Percentiles rank a stretch among this genome's conserved stretches.
Evolutionary conservation across 441 rosid genomes (phyloP).

Genomic region (Melianthus villosus): DNA sequence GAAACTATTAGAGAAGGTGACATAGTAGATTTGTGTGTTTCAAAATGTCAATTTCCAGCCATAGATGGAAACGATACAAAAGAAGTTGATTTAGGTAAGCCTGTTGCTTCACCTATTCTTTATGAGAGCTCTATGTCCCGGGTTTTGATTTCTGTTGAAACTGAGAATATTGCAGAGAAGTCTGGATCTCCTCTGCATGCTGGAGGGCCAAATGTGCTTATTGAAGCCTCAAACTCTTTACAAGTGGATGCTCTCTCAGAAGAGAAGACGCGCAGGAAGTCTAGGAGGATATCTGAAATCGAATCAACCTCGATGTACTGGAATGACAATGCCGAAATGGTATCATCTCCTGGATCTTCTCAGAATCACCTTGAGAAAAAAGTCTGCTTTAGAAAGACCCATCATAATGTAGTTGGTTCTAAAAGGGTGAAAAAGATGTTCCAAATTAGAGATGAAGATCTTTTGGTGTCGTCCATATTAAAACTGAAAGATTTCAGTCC

Average conservation of each 20-base stretch:
- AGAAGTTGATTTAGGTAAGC: constrained; percentile 23
- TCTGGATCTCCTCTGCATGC: constrained; percentile 16
- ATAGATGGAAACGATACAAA: constrained; percentile 18
- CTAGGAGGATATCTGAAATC: constrained; percentile 55
- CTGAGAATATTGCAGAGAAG: constrained; percentile 20
- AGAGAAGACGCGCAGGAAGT: constrained; percentile 50
- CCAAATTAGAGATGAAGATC: constrained; percentile 48
- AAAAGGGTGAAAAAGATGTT: constrained; percentile 29
- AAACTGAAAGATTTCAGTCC: constrained; percentile 33
- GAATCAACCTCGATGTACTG: constrained; percentile 22
- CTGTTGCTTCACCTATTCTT: constrained; percentile 61
- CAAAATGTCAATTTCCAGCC: constrained; percentile 19
- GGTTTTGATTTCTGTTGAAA: constrained; percentile 27
- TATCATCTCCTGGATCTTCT: constrained; percentile 11
- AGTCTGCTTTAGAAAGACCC: constrained; percentile 23
- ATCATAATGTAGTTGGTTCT: constrained; percentile 15
- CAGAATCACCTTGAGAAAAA: constrained; percentile 15
- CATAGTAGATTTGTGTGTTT: constrained; percentile 17
- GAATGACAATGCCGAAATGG: constrained; percentile 13
- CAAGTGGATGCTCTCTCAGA: constrained; percentile 8
- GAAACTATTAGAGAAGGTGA: constrained; percentile 15
- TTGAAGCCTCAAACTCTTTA: not conserved
- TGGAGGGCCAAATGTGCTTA: constrained; percentile 16
- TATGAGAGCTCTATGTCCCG: constrained; percentile 55
- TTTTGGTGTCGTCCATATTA: constrained; percentile 41